A percentile compares a stretch with the other conserved stretches of the same genome.
phyloP scores from a whole-genome alignment of 768 basidiomycete genomes.

The Dendrothele bispora region DNA sequence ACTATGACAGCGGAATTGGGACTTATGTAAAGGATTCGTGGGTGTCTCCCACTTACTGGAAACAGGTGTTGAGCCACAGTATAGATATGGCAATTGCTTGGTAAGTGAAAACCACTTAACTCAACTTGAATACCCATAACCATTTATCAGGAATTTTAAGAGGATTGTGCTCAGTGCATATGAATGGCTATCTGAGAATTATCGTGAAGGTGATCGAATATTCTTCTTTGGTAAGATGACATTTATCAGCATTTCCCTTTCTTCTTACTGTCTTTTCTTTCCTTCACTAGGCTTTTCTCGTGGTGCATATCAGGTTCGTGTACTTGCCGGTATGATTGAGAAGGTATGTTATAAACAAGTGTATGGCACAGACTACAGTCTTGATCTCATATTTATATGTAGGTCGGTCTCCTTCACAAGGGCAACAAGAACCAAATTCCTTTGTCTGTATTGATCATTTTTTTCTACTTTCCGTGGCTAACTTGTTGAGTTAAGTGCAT shows the following conservation, averaged over 20 bases:
- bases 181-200: slow-evolving; percentile 40
- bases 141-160: slow-evolving; percentile 35
- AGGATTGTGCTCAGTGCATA: slow-evolving; percentile 34
- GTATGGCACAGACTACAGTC: background rate
- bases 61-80: slow-evolving; percentile 16
- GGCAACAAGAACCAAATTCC: slow-evolving; percentile 43
- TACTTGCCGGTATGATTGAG: slow-evolving; percentile 44
- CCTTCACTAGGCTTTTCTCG: slow-evolving; percentile 40
- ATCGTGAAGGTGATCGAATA: slow-evolving; percentile 36
- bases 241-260: background rate
- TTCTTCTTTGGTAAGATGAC: slow-evolving; percentile 38
- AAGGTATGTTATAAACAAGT: slow-evolving; percentile 18
- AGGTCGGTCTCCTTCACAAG: slow-evolving; percentile 25
- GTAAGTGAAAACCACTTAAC: slow-evolving; percentile 15
- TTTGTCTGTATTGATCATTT: slow-evolving; percentile 22
- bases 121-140: background rate
- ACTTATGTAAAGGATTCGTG: slow-evolving; percentile 26
- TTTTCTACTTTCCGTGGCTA: slow-evolving; percentile 14
- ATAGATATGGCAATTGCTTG: slow-evolving; percentile 35
- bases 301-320: slow-evolving; percentile 46
- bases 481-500: slow-evolving; percentile 41
- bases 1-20: slow-evolving; percentile 42
- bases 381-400: background rate
- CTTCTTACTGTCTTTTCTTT: background rate
- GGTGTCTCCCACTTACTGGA: slow-evolving; percentile 13